A percentile compares a stretch with the other conserved stretches of the same genome.
phyloP scores from a whole-genome alignment of 805 yeast species.

The Ogataea sp. region DNA sequence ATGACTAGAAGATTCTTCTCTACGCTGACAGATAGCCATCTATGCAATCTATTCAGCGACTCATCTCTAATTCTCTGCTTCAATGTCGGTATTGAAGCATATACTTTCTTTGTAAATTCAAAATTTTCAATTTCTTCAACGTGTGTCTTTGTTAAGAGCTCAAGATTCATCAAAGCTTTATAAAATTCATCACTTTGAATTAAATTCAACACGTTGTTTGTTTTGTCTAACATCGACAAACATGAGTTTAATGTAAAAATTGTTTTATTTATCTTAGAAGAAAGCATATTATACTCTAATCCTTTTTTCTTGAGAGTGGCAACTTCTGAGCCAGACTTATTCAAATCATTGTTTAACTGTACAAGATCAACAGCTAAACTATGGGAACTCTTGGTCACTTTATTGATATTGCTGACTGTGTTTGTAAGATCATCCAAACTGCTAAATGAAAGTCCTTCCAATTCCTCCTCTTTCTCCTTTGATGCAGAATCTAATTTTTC shows the following conservation, averaged over 20 bases:
- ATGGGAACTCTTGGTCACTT: conserved; percentile 50
- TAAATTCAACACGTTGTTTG: conserved; percentile 78
- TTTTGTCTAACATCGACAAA: conserved; percentile 74
- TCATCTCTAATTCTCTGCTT: conserved; percentile 68
- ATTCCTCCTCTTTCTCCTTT: conserved; percentile 51
- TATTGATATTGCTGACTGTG: conserved; percentile 56
- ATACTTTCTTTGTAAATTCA: conserved; percentile 67
- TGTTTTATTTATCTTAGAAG: conserved; percentile 64
- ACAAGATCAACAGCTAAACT: conserved; percentile 47
- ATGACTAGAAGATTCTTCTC: conserved; percentile 52
- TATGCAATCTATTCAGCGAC: conserved; percentile 55
- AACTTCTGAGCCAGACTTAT: conserved; percentile 58
- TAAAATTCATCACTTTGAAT: conserved; percentile 70
- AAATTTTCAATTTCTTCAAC: conserved; percentile 57
- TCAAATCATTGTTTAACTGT: conserved; percentile 48
- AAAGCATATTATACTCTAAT: conserved; percentile 54
- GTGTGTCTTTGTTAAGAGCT: conserved; percentile 62
- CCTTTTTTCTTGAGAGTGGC: conserved; percentile 52
- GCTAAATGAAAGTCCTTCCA: conserved; percentile 52
- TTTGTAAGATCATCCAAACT: conserved; percentile 47
- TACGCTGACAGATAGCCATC: conserved; percentile 53
- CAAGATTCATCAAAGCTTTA: conserved; percentile 77
- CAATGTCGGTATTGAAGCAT: conserved; percentile 69
- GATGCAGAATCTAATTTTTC: conserved; percentile 48
- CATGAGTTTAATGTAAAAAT: conserved; percentile 61